These are phyloP conservation scores for Paracoccidioides lutzii DNA, from an alignment of 2,329 filamentous ascomycete species.

Conservation along the genomic window DNA sequence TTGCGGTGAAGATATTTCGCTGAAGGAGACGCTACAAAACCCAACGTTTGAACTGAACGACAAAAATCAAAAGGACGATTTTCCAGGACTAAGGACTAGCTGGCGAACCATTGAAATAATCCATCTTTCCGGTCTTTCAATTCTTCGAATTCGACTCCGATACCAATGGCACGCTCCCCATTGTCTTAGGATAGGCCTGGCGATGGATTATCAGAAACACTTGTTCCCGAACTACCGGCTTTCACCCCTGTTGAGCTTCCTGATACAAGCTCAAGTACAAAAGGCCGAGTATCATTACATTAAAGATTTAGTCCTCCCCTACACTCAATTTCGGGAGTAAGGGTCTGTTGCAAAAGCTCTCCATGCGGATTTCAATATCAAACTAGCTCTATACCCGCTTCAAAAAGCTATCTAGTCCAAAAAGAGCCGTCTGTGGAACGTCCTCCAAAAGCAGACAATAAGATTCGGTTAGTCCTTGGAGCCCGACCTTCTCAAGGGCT, in stretches of 20 bases:
- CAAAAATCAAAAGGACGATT: neutral
- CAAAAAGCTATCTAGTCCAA: neutral
- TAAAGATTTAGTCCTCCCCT: neutral
- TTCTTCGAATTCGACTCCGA: neutral
- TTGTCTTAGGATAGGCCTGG: too few species aligned
- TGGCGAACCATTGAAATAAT: neutral
- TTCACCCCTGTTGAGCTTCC: neutral
- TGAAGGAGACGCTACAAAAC: neutral
- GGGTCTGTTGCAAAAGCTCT: neutral
- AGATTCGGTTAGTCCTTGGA: neutral
- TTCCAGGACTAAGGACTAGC: neutral
- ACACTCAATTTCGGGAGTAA: neutral
- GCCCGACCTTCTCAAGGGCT: neutral
- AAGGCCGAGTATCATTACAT: neutral
- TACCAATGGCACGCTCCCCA: neutral
- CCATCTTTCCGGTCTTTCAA: neutral
- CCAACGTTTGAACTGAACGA: neutral
- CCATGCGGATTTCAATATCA: neutral
- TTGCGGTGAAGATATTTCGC: neutral
- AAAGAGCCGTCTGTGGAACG: neutral
- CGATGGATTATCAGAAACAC: neutral
- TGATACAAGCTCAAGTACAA: neutral
- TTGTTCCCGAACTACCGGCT: neutral
- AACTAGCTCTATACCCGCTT: neutral
- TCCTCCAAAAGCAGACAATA: neutral